A percentile compares a stretch with the other conserved stretches of the same genome.
These are phyloP conservation scores for Bimuria novae-zelandiae DNA, from an alignment of 2,329 filamentous ascomycete species.

Conservation along the genomic window DNA sequence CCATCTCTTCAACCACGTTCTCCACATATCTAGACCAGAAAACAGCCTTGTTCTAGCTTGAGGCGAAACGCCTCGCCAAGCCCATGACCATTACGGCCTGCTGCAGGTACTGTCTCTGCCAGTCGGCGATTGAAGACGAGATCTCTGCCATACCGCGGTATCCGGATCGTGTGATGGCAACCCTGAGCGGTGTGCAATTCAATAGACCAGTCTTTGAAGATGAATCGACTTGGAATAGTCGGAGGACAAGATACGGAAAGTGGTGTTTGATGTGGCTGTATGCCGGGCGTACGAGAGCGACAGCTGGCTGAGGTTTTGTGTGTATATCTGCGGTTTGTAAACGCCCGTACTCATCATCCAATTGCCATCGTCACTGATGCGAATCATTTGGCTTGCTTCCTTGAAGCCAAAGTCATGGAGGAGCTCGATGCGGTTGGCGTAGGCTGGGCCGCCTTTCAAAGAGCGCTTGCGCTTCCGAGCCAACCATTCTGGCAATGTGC, in stretches of 20 bases:
- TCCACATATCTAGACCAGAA: slow-evolving; percentile 98
- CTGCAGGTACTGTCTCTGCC: slow-evolving; percentile 84
- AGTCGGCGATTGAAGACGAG: slow-evolving; percentile 80
- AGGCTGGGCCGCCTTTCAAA: slow-evolving; percentile 89
- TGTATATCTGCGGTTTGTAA: slow-evolving; percentile 84
- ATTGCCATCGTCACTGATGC: slow-evolving; percentile 91
- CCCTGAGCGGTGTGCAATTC: slow-evolving; percentile 92
- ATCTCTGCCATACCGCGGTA: slow-evolving; percentile 91
- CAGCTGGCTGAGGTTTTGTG: slow-evolving; percentile 91
- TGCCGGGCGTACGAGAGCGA: slow-evolving; percentile 91
- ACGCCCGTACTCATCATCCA: slow-evolving; percentile 67
- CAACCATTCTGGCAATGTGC: slow-evolving; percentile 94
- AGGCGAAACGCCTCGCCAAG: slow-evolving; percentile 90
- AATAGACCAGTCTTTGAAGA: slow-evolving; percentile 86
- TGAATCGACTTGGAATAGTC: slow-evolving; percentile 96
- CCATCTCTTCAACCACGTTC: slow-evolving; percentile 98
- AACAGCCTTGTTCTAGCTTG: slow-evolving; percentile 88
- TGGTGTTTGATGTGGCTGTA: slow-evolving; percentile 88
- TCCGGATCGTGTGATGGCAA: slow-evolving; percentile 83
- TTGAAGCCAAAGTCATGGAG: slow-evolving; percentile 98
- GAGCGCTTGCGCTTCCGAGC: slow-evolving; percentile 81
- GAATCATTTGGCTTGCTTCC: slow-evolving; percentile 87
- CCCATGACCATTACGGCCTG: slow-evolving; percentile 83
- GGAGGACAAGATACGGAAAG: slow-evolving; percentile 82
- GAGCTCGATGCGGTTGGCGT: slow-evolving; percentile 89